phyloP scores from a whole-genome alignment of 2,329 filamentous ascomycete species.

The Zopfia rhizophila region DNA sequence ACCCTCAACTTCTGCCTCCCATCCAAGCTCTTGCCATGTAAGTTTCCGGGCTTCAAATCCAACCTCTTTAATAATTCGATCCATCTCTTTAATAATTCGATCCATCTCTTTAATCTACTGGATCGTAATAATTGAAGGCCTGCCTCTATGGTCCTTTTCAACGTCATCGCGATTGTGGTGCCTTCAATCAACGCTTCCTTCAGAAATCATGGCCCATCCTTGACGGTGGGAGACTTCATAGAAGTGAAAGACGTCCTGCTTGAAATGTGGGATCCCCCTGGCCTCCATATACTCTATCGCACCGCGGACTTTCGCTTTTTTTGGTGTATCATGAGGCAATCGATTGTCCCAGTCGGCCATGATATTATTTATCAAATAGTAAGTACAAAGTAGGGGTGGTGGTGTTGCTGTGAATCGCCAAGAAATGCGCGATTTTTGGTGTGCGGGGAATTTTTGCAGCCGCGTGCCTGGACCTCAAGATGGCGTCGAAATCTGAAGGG shows the following conservation, averaged over 20 bases:
- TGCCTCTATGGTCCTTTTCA: conserved; percentile 8
- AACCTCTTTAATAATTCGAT: conserved; percentile 15
- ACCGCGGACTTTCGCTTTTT: conserved; percentile 4
- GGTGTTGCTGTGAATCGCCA: no score
- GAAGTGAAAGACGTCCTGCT: conserved; percentile 10
- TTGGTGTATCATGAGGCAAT: conserved; percentile 8
- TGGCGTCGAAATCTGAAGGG: no score
- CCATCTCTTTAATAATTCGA: no score
- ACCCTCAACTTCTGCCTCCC: conserved; percentile 8
- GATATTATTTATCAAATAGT: no score
- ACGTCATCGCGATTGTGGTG: not conserved
- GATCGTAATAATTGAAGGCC: conserved; percentile 4
- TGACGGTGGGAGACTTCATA: not conserved
- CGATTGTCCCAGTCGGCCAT: conserved; percentile 2
- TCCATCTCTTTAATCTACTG: conserved; percentile 8
- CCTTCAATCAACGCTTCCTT: conserved; percentile 8
- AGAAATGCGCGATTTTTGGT: no score
- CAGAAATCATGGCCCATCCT: conserved; percentile 13
- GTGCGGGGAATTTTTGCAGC: no score
- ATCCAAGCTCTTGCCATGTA: conserved; percentile 11
- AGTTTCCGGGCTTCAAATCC: conserved; percentile 11
- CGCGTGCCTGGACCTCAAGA: no score
- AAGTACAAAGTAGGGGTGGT: no score
- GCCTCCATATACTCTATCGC: conserved; percentile 6
- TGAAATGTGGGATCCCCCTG: not conserved